Conservation (phyloP, 2,329 filamentous ascomycete genomes). For the Pezicula radicicola region DNA sequence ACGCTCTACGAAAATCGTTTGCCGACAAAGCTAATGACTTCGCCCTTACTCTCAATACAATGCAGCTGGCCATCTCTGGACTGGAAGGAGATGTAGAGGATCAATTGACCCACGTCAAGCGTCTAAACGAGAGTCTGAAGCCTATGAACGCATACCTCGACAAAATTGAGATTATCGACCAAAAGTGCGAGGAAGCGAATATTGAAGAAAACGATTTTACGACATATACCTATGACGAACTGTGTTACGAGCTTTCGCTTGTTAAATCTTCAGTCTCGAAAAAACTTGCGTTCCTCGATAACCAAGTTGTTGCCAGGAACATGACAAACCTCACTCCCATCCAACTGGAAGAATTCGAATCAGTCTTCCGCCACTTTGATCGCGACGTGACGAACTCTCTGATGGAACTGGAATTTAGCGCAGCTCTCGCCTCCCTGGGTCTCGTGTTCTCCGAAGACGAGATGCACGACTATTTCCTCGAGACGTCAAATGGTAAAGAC, state of each 20-base stretch:
- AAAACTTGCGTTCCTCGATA: conserved; percentile 94
- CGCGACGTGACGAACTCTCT: conserved; percentile 87
- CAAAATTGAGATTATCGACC: conserved; percentile 81
- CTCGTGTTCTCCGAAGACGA: conserved; percentile 96
- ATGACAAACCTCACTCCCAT: conserved; percentile 99
- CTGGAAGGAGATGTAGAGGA: conserved; percentile 96
- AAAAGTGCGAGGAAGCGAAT: conserved; percentile 91
- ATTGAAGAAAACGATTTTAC: conserved; percentile 99
- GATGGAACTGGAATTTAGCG: conserved; percentile 92
- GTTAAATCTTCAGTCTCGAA: conserved; percentile 92
- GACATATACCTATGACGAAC: conserved; percentile 97
- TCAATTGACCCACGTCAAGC: conserved; percentile 82
- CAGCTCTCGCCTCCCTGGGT: conserved; percentile 89
- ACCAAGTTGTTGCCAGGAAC: conserved; percentile 95
- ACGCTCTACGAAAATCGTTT: conserved; percentile 85
- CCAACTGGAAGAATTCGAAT: conserved; percentile 97
- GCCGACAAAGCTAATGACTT: conserved; percentile 99
- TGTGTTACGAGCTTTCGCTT: conserved; percentile 87
- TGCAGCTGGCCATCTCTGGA: conserved; percentile 93
- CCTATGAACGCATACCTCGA: conserved; percentile 90
- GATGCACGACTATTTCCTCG: conserved; percentile 93
- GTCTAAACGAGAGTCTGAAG: conserved; percentile 78
- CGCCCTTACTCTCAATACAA: conserved; percentile 88
- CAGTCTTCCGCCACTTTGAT: conserved; percentile 97
- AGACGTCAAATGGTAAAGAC: conserved; percentile 76